Percentiles rank a stretch among this genome's conserved stretches.
Conservation (phyloP, 2,329 filamentous ascomycete genomes). For the Gaeumannomyces sp. region DNA sequence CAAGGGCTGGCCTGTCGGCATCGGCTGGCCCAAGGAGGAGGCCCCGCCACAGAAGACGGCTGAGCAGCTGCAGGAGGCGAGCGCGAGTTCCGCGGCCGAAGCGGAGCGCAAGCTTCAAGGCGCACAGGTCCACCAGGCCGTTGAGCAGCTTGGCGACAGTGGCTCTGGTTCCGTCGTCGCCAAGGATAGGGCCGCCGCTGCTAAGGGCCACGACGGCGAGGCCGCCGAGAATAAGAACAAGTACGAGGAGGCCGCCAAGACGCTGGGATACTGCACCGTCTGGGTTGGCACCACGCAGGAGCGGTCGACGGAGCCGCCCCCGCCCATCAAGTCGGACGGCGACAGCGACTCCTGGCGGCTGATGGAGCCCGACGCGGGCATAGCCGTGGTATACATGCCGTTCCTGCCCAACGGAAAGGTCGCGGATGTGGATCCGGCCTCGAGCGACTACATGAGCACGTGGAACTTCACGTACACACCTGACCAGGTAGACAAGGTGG, state of each 20-base stretch:
- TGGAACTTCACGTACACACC: constrained; percentile 98
- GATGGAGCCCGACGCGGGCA: constrained; percentile 71
- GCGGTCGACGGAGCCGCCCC: constrained; percentile 50
- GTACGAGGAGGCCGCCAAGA: constrained; percentile 41
- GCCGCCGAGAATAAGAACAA: constrained; percentile 15
- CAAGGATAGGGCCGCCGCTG: constrained; percentile 16
- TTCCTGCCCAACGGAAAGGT: constrained; percentile 78
- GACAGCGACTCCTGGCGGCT: constrained; percentile 63
- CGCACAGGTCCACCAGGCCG: constrained; percentile 44
- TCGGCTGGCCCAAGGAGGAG: constrained; percentile 76
- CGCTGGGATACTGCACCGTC: constrained; percentile 85
- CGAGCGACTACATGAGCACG: constrained; percentile 81
- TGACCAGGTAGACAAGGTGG: constrained; percentile 80
- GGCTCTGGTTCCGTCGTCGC: background rate
- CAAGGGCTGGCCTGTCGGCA: constrained; percentile 88
- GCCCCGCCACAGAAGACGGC: constrained; percentile 54
- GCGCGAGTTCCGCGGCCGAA: constrained; percentile 53
- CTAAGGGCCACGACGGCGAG: constrained; percentile 11
- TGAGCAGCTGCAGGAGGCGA: constrained; percentile 60
- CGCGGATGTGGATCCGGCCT: constrained; percentile 73
- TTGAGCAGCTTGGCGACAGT: constrained; percentile 21
- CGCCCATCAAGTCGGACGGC: constrained; percentile 39
- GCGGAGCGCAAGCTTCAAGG: constrained; percentile 57
- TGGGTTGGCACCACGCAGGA: constrained; percentile 88
- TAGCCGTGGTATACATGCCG: constrained; percentile 86